These are phyloP conservation scores for Lactifluus echinatus DNA, from an alignment of 768 basidiomycete species.

Conservation along the genomic window DNA sequence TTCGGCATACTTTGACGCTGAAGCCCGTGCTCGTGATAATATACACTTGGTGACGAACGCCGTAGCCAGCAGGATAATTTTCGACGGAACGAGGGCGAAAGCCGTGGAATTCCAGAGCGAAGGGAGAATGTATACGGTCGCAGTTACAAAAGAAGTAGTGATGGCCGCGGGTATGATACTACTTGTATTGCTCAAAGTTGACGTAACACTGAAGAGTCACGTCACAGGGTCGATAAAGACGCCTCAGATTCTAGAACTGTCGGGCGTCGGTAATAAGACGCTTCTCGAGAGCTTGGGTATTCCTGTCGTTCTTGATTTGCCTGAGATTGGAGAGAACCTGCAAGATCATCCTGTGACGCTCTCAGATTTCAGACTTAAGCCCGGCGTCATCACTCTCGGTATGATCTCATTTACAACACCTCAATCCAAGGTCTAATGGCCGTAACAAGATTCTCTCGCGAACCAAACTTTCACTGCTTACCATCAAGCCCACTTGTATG, in stretches of 20 bases:
- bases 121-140: constrained; percentile 10
- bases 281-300: constrained; percentile 14
- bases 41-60: constrained; percentile 14
- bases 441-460: constrained; percentile 7
- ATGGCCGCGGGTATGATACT: constrained; percentile 9
- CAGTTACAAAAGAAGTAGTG: constrained; percentile 14
- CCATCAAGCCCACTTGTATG: constrained; percentile 14
- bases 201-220: background rate
- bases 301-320: constrained; percentile 18
- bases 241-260: constrained; percentile 20
- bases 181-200: background rate
- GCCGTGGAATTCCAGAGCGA: constrained; percentile 12
- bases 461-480: constrained; percentile 12
- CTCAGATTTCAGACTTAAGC: constrained; percentile 14
- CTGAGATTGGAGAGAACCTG: constrained; percentile 19
- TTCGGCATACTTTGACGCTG: constrained; percentile 14
- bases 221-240: constrained; percentile 17
- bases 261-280: constrained; percentile 13
- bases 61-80: constrained; percentile 7
- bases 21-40: constrained; percentile 7
- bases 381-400: constrained; percentile 17
- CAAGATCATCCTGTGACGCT: constrained; percentile 20
- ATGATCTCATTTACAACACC: background rate
- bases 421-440: background rate
- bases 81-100: constrained; percentile 9